Evolutionary conservation across 1,284 basidiomycete species (phyloP).

Genomic region (Pyrrhoderma lamaoense): DNA sequence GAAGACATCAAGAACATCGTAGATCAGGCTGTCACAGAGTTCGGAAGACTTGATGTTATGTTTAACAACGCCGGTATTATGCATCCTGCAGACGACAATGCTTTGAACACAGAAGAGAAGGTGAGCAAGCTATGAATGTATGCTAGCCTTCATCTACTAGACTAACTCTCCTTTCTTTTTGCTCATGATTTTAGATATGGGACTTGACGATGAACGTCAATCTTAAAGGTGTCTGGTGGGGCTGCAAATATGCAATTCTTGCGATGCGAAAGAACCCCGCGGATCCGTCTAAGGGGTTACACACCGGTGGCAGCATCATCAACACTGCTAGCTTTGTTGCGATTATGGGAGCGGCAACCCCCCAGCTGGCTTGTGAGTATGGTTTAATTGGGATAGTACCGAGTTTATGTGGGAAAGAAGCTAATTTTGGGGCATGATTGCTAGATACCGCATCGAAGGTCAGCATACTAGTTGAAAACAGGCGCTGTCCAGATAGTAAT

Average conservation of each 20-base stretch:
- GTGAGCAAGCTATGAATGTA: not conserved
- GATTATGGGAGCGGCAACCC: conserved; percentile 88
- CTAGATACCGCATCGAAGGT: conserved; percentile 83
- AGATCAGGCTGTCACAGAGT: conserved; percentile 71
- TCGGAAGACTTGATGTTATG: conserved; percentile 89
- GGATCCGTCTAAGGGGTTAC: conserved; percentile 74
- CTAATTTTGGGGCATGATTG: no score
- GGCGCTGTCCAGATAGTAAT: not conserved
- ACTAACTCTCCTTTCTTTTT: no score
- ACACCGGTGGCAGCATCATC: conserved; percentile 87
- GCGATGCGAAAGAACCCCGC: conserved; percentile 91
- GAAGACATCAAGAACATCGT: conserved; percentile 77
- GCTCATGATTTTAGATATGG: conserved; percentile 56
- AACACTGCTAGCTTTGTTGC: conserved; percentile 97
- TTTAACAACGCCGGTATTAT: conserved; percentile 95
- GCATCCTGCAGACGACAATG: conserved; percentile 91
- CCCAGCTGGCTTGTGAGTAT: conserved; percentile 85
- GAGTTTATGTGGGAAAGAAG: no score
- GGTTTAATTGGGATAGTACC: no score
- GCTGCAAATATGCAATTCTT: conserved; percentile 92
- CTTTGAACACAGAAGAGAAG: conserved; percentile 88
- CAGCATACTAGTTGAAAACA: not conserved
- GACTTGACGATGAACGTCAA: conserved; percentile 92
- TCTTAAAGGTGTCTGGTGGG: conserved; percentile 98
- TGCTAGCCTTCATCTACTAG: no score